Evolutionary conservation across 1,139 yeast genomes (phyloP).

Genomic region (Arxiozyma slooffiae): DNA sequence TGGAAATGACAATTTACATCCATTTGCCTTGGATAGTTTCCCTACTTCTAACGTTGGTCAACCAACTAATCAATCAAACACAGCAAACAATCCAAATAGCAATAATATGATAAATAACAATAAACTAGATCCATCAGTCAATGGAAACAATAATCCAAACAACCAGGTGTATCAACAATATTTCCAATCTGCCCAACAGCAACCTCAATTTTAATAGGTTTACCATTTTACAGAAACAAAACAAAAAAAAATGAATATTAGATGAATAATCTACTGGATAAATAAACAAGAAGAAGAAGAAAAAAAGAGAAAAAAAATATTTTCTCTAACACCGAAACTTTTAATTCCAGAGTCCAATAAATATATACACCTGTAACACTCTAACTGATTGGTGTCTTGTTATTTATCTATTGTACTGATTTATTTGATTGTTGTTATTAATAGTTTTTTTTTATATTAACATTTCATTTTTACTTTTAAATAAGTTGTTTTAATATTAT

Average conservation of each 20-base stretch:
- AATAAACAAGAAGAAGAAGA: background rate
- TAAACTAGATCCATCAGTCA: background rate
- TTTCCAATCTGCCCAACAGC: slow-evolving; percentile 42
- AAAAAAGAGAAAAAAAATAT: background rate
- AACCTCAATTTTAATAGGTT: slow-evolving; percentile 30
- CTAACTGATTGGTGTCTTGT: too few relatives aligned
- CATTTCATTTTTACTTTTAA: background rate
- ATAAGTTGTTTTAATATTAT: background rate
- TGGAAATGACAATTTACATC: slow-evolving; percentile 1
- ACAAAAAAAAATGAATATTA: too few relatives aligned
- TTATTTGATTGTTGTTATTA: background rate
- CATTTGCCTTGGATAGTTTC: slow-evolving; percentile 4
- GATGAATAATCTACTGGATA: too few relatives aligned
- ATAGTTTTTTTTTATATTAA: background rate
- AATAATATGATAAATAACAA: slow-evolving; percentile 13
- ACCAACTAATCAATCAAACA: background rate
- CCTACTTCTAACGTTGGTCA: background rate
- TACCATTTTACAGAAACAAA: background rate
- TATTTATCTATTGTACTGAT: too few relatives aligned
- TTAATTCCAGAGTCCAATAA: background rate
- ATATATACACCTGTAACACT: background rate
- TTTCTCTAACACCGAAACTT: background rate
- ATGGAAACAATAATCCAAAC: slow-evolving; percentile 34
- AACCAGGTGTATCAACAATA: slow-evolving; percentile 49
- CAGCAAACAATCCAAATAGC: background rate